Conservation (phyloP, 257 asterid species). For the Linaria vulgaris region DNA sequence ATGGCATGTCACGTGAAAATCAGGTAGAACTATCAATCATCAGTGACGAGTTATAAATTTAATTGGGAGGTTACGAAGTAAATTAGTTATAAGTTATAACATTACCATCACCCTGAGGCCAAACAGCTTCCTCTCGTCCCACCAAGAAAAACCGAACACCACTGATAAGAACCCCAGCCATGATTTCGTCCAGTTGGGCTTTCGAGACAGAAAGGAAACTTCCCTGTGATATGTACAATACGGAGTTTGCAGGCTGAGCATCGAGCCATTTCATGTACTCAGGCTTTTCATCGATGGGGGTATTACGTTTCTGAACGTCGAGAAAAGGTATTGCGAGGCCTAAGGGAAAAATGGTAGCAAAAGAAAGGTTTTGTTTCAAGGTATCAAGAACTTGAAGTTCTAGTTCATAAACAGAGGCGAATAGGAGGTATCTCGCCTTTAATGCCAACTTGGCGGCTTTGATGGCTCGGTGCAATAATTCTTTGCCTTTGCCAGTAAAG, state of each 20-base stretch:
- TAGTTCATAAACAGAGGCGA: constrained; percentile 45
- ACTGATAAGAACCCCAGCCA: constrained; percentile 39
- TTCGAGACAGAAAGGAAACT: constrained; percentile 54
- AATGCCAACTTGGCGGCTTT: constrained; percentile 22
- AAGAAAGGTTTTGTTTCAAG: constrained; percentile 19
- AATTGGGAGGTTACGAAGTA: too few relatives aligned
- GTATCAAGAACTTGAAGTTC: constrained; percentile 42
- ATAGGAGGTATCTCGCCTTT: constrained; percentile 41
- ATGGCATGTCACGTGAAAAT: too few relatives aligned
- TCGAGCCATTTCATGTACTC: constrained; percentile 48
- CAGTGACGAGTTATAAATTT: too few relatives aligned
- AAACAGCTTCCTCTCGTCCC: constrained; percentile 29
- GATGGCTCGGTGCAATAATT: constrained; percentile 12
- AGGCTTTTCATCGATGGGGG: background rate
- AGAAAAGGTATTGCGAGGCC: constrained; percentile 43
- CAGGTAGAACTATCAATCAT: too few relatives aligned
- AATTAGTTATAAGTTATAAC: too few relatives aligned
- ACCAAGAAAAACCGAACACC: constrained; percentile 54
- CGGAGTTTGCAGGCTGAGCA: constrained; percentile 48
- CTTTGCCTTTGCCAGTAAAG: constrained; percentile 21
- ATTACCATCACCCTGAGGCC: constrained; percentile 13
- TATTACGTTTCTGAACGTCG: background rate
- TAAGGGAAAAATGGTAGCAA: constrained; percentile 37
- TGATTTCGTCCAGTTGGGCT: constrained; percentile 43
- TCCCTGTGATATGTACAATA: constrained; percentile 58